Percentiles rank a stretch among this genome's conserved stretches.
These are phyloP conservation scores for Penicillium sp. DNA, from an alignment of 2,329 filamentous ascomycete genomes.

Conservation along the genomic window DNA sequence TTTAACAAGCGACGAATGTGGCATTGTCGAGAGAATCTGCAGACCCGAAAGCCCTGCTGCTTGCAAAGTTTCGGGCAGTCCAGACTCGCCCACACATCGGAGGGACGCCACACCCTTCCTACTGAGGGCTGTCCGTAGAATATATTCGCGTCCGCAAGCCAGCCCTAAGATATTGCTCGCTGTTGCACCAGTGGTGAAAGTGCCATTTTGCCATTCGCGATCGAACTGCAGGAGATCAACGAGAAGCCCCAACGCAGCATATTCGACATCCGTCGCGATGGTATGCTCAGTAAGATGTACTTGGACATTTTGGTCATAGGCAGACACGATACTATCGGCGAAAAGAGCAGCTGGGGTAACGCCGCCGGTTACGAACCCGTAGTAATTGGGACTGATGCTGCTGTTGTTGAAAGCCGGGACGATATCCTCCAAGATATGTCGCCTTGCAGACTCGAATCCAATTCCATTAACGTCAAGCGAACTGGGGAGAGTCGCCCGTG, in stretches of 20 bases:
- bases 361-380: slow-evolving; percentile 87
- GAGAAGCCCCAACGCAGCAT: slow-evolving; percentile 71
- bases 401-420: slow-evolving; percentile 67
- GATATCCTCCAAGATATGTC: slow-evolving; percentile 48
- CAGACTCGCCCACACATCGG: slow-evolving; percentile 68
- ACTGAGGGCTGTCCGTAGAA: slow-evolving; percentile 49
- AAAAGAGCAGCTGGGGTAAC: slow-evolving; percentile 77
- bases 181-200: slow-evolving; percentile 78
- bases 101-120: slow-evolving; percentile 32
- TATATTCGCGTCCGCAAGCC: slow-evolving; percentile 71
- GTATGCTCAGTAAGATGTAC: slow-evolving; percentile 81
- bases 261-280: slow-evolving; percentile 77
- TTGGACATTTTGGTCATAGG: slow-evolving; percentile 80
- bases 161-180: slow-evolving; percentile 69
- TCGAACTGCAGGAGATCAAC: slow-evolving; percentile 68
- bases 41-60: slow-evolving; percentile 69
- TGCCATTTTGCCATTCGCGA: slow-evolving; percentile 69
- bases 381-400: slow-evolving; percentile 72
- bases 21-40: slow-evolving; percentile 78
- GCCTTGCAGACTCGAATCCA: slow-evolving; percentile 37
- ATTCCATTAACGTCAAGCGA: slow-evolving; percentile 35
- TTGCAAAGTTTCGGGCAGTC: slow-evolving; percentile 69
- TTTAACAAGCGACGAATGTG: slow-evolving; percentile 83
- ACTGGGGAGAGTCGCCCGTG: slow-evolving; percentile 39
- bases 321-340: slow-evolving; percentile 82